Evolutionary conservation across 2,329 filamentous ascomycete genomes (phyloP).

Genomic region (Curvularia lunata): DNA sequence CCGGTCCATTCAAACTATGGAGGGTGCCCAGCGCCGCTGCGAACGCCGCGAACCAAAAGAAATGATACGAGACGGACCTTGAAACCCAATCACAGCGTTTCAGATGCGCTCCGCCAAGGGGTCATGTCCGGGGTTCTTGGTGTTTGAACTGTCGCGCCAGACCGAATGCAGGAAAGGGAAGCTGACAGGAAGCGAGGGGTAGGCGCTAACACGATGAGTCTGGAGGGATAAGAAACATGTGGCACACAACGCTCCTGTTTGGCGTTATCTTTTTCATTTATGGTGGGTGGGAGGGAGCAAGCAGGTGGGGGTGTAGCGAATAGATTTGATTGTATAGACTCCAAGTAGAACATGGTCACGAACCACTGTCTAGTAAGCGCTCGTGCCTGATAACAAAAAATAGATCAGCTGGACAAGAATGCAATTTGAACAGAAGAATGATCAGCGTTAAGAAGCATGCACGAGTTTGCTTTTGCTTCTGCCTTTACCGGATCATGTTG

Average conservation of each 20-base stretch:
- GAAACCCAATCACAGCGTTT: background rate
- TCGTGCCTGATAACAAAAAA: background rate
- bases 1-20: background rate
- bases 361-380: background rate
- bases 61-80: background rate
- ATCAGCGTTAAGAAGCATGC: background rate
- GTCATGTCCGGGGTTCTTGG: slow-evolving; percentile 3
- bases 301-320: background rate
- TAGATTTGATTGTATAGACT: background rate
- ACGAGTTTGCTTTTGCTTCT: background rate
- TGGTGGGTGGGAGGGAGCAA: background rate
- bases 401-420: background rate
- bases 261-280: background rate
- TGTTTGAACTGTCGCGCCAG: slow-evolving; percentile 11
- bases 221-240: background rate
- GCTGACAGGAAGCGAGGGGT: background rate
- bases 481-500: background rate
- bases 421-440: background rate
- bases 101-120: background rate
- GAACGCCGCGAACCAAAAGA: background rate
- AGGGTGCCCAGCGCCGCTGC: background rate
- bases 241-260: background rate
- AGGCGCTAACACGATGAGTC: background rate
- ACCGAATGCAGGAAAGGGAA: slow-evolving; percentile 2
- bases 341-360: background rate